Evolutionary conservation across 164 flowering plant genomes (phyloP).

Genomic region (Saururus chinensis): DNA sequence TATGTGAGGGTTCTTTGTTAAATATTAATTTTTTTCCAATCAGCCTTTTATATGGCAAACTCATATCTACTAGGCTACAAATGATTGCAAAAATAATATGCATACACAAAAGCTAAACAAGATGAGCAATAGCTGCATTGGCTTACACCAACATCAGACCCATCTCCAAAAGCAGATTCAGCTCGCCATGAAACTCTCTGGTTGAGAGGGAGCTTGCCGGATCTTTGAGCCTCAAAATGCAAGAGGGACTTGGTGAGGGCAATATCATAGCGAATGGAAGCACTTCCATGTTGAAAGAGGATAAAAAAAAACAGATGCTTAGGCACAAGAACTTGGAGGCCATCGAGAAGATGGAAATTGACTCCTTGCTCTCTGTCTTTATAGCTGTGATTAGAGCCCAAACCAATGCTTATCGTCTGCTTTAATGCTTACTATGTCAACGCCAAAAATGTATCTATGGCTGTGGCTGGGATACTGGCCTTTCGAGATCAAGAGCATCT

Average conservation of each 20-base stretch:
- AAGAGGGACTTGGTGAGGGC: constrained; percentile 34
- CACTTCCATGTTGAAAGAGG: constrained; percentile 6
- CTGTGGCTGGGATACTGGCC: too few relatives aligned
- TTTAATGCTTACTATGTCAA: too few relatives aligned
- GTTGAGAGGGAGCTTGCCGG: constrained; percentile 29
- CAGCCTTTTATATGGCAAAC: too few relatives aligned
- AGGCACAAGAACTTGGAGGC: neutral
- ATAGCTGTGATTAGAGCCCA: too few relatives aligned
- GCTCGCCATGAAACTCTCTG: constrained; percentile 41
- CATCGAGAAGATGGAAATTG: constrained; percentile 2
- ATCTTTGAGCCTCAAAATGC: constrained; percentile 38
- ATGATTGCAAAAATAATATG: too few relatives aligned
- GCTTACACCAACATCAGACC: constrained; percentile 19
- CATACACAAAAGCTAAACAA: too few relatives aligned
- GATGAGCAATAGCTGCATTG: neutral
- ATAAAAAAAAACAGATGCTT: constrained; percentile 1
- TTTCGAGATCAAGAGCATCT: too few relatives aligned
- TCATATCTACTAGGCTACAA: too few relatives aligned
- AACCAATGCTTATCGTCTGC: too few relatives aligned
- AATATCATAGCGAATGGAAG: constrained; percentile 14
- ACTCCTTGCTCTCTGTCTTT: neutral
- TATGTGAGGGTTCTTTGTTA: too few relatives aligned
- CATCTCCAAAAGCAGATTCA: constrained; percentile 35
- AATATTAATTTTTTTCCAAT: too few relatives aligned
- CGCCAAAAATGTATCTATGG: too few relatives aligned